These are phyloP conservation scores for Globisporangium megalacanthum DNA, from an alignment of 352 stramenopile species.

Conservation along the genomic window DNA sequence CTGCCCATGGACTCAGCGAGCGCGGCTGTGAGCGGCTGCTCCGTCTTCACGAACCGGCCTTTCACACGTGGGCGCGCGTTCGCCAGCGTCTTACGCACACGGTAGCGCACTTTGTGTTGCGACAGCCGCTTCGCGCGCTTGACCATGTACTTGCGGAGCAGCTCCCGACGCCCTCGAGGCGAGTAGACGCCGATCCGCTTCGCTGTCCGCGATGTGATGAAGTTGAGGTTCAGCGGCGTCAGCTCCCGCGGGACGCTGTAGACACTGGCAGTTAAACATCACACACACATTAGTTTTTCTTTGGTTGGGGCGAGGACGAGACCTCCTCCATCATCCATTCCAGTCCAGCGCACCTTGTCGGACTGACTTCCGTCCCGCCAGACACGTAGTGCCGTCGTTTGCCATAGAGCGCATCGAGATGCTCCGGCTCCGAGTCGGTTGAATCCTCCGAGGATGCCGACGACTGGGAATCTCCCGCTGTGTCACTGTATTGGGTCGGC, in stretches of 20 bases:
- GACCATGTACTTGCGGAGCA: constrained; percentile 75
- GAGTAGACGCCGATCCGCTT: constrained; percentile 75
- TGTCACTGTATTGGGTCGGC: too few relatives aligned
- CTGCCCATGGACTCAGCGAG: constrained; percentile 31
- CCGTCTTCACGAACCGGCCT: constrained; percentile 80
- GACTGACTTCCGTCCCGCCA: constrained; percentile 43
- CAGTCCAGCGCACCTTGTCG: constrained; percentile 30
- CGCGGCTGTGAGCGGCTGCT: constrained; percentile 66
- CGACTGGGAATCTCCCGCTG: constrained; percentile 4
- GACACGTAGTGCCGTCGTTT: constrained; percentile 9
- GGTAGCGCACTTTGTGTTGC: constrained; percentile 72
- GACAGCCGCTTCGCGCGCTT: constrained; percentile 70
- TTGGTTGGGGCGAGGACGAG: too few relatives aligned
- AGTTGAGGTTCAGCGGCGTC: constrained; percentile 43
- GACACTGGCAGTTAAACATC: constrained; percentile 19
- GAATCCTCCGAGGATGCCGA: constrained; percentile 20
- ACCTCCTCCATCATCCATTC: not conserved
- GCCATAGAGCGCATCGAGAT: constrained; percentile 7
- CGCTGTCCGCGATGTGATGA: constrained; percentile 11
- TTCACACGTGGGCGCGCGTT: constrained; percentile 74
- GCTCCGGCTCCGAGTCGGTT: constrained; percentile 28
- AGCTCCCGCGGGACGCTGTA: constrained; percentile 35
- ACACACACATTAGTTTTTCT: not conserved
- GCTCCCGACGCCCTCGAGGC: constrained; percentile 47
- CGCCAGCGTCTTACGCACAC: constrained; percentile 75